These are phyloP conservation scores for Zoysia pacifica DNA, from an alignment of 176 grass and related monocot species.

Conservation along the genomic window DNA sequence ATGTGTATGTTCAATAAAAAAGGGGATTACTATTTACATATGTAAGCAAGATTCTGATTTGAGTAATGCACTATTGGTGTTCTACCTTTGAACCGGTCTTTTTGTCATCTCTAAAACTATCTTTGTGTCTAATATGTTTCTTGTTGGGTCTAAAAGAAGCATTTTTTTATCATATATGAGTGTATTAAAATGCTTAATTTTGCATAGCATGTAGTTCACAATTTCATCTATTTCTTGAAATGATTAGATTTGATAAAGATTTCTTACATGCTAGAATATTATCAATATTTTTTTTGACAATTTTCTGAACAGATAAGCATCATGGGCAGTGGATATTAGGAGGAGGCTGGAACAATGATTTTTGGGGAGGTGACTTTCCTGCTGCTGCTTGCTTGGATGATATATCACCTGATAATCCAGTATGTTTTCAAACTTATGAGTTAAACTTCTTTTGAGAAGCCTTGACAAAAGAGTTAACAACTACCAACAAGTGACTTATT, in stretches of 20 bases:
- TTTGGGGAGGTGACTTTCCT: conserved; percentile 66
- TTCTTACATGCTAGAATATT: not conserved
- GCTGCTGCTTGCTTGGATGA: conserved; percentile 78
- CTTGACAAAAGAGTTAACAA: not conserved
- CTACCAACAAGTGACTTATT: not conserved
- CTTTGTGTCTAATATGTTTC: not conserved
- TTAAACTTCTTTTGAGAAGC: conserved; percentile 1
- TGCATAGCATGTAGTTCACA: not conserved
- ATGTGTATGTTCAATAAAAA: not conserved
- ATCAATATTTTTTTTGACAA: not conserved
- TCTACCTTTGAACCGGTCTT: not conserved
- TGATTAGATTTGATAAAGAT: not conserved
- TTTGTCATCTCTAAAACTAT: not conserved
- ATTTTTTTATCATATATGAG: not conserved
- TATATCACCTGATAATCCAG: conserved; percentile 83
- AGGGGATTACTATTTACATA: not conserved
- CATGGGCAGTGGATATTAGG: conserved; percentile 72
- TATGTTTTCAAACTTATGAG: conserved; percentile 38
- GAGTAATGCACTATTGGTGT: not conserved
- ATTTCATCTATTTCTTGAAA: not conserved
- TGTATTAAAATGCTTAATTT: not conserved
- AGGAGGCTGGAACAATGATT: conserved; percentile 90
- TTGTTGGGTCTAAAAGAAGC: not conserved
- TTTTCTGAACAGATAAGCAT: conserved; percentile 56
- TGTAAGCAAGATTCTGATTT: not conserved